phyloP scores from a whole-genome alignment of 1,284 basidiomycete genomes.

The Cutaneotrichosporon sp. region DNA sequence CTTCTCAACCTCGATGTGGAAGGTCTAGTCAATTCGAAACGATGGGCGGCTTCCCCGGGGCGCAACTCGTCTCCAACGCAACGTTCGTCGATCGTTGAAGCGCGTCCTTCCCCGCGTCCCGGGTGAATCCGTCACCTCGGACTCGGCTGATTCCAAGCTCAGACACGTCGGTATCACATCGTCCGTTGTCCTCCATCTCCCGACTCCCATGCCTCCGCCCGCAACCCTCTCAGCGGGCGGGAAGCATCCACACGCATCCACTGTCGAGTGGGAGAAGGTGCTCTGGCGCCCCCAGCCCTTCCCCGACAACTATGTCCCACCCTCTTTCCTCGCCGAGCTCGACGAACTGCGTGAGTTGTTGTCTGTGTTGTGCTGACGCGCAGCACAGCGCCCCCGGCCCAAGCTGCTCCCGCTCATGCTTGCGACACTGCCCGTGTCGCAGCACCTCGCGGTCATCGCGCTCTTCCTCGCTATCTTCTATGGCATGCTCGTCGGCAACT shows the following conservation, averaged over 20 bases:
- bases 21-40: too few relatives aligned
- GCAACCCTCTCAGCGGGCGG: slow-evolving; percentile 4
- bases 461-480: slow-evolving; percentile 80
- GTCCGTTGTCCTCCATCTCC: background rate
- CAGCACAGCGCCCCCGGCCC: slow-evolving; percentile 39
- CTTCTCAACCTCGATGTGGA: too few relatives aligned
- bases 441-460: slow-evolving; percentile 77
- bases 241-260: background rate
- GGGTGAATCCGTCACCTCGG: slow-evolving; percentile 1
- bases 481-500: slow-evolving; percentile 63
- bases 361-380: slow-evolving; percentile 2
- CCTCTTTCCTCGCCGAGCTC: slow-evolving; percentile 74
- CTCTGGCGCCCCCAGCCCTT: slow-evolving; percentile 77
- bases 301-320: slow-evolving; percentile 83
- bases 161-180: background rate
- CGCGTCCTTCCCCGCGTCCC: too few relatives aligned
- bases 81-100: too few relatives aligned
- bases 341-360: slow-evolving; percentile 68
- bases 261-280: slow-evolving; percentile 68
- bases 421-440: slow-evolving; percentile 75
- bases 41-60: too few relatives aligned
- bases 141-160: background rate
- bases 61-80: too few relatives aligned
- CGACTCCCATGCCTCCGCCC: slow-evolving; percentile 1
- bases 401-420: slow-evolving; percentile 70